A percentile compares a stretch with the other conserved stretches of the same genome.
Evolutionary conservation across 768 basidiomycete genomes (phyloP).

Genomic region (Cystobasidium onofrii): DNA sequence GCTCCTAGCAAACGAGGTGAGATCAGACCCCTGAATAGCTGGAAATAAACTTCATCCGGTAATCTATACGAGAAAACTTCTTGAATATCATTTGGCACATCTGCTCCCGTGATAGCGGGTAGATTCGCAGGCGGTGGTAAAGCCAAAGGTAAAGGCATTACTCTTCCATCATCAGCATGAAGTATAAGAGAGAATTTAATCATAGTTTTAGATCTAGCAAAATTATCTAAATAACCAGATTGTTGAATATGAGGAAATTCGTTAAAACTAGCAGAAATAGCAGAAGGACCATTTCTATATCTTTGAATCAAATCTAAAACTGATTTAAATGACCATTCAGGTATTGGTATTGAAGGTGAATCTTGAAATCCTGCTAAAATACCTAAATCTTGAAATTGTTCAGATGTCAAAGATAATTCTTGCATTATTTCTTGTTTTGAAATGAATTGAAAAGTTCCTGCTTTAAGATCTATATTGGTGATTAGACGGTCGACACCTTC

Average conservation of each 20-base stretch:
- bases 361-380: conserved; percentile 85
- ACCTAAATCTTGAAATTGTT: conserved; percentile 89
- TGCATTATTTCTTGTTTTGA: conserved; percentile 68
- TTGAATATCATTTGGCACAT: conserved; percentile 82
- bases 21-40: conserved; percentile 82
- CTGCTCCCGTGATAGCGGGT: conserved; percentile 62
- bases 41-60: conserved; percentile 93
- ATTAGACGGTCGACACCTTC: conserved; percentile 80
- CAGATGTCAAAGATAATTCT: conserved; percentile 62
- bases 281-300: conserved; percentile 42
- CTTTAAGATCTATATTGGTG: conserved; percentile 69
- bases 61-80: conserved; percentile 90
- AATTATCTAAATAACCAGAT: conserved; percentile 72
- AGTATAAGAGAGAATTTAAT: conserved; percentile 85
- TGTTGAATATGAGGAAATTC: conserved; percentile 68
- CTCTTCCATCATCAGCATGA: conserved; percentile 57
- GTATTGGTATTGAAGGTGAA: conserved; percentile 50
- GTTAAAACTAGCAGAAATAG: conserved; percentile 64
- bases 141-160: conserved; percentile 52
- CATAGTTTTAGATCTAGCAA: conserved; percentile 79
- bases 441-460: conserved; percentile 64
- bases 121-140: conserved; percentile 46
- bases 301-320: conserved; percentile 38
- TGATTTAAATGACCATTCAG: conserved; percentile 43
- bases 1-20: conserved; percentile 87